Evolutionary conservation across 768 basidiomycete species (phyloP).

Genomic region (Tephrocybe sp.): DNA sequence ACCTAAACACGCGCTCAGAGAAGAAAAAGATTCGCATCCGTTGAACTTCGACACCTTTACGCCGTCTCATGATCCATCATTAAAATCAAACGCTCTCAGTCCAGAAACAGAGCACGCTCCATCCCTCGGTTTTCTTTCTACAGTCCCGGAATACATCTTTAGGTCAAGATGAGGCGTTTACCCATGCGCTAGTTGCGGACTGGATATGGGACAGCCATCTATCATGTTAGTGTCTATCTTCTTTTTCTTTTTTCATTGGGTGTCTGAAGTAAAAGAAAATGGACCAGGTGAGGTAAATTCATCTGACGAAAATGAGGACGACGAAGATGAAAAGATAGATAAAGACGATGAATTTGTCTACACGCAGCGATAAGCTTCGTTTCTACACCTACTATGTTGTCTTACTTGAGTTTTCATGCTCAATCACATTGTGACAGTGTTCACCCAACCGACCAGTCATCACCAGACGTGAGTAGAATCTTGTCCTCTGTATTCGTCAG

Average conservation of each 20-base stretch:
- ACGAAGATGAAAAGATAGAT: conserved; percentile 18
- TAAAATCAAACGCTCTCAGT: conserved; percentile 31
- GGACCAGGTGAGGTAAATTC: conserved; percentile 15
- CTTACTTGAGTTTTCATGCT: background rate
- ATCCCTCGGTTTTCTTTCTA: conserved; percentile 24
- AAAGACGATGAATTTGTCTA: conserved; percentile 30
- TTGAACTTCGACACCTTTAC: conserved; percentile 70
- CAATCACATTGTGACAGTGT: background rate
- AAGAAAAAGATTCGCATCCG: conserved; percentile 53
- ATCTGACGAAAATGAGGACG: conserved; percentile 7
- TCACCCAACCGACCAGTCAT: background rate
- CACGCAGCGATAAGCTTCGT: conserved; percentile 33
- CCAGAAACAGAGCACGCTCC: conserved; percentile 22
- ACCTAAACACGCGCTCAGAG: conserved; percentile 8
- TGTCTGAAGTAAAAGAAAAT: conserved; percentile 18
- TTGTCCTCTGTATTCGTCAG: too few species aligned
- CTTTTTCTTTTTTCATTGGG: conserved; percentile 10
- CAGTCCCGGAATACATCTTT: conserved; percentile 36
- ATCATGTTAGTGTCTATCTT: conserved; percentile 56
- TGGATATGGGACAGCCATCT: conserved; percentile 86
- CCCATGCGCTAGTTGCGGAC: conserved; percentile 76
- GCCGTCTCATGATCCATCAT: conserved; percentile 65
- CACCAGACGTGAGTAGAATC: too few species aligned
- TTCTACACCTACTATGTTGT: background rate
- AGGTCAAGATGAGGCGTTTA: conserved; percentile 73